These are phyloP conservation scores for Magnaporthiopsis rhizophila DNA, from an alignment of 2,329 filamentous ascomycete species.

Conservation along the genomic window DNA sequence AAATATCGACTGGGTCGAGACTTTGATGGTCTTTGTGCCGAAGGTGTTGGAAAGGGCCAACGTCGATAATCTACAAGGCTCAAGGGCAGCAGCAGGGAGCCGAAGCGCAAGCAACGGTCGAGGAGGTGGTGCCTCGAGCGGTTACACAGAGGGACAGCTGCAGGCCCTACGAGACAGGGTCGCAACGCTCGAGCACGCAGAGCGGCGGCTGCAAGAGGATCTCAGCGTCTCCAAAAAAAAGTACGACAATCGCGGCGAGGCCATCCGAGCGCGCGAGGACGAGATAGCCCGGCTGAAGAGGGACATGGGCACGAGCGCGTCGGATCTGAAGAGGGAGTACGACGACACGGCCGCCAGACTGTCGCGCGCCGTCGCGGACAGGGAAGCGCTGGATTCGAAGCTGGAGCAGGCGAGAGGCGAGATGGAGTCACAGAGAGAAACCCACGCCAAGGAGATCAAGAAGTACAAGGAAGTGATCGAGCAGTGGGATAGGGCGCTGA, in stretches of 20 bases:
- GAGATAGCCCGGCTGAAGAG: not conserved
- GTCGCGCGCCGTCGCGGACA: not conserved
- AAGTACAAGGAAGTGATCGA: not conserved
- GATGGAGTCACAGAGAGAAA: too few relatives aligned
- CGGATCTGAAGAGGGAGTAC: not conserved
- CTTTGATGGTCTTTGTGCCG: not conserved
- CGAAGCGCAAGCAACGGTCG: not conserved
- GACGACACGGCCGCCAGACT: not conserved
- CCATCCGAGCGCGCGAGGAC: not conserved
- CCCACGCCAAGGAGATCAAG: not conserved
- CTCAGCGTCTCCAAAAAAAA: not conserved
- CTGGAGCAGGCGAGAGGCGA: not conserved
- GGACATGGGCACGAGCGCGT: not conserved
- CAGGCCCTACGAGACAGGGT: not conserved
- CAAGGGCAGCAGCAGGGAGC: not conserved
- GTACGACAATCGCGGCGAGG: not conserved
- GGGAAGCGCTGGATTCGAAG: not conserved
- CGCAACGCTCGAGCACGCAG: not conserved
- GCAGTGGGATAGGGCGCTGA: not conserved
- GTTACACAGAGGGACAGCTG: not conserved
- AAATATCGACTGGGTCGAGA: not conserved
- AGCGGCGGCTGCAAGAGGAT: not conserved
- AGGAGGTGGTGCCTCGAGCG: not conserved
- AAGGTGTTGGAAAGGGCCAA: not conserved
- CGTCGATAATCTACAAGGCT: not conserved